Percentiles rank a stretch among this genome's conserved stretches.
These are phyloP conservation scores for Poa annua DNA, from an alignment of 176 grass and related monocot species.

Conservation along the genomic window DNA sequence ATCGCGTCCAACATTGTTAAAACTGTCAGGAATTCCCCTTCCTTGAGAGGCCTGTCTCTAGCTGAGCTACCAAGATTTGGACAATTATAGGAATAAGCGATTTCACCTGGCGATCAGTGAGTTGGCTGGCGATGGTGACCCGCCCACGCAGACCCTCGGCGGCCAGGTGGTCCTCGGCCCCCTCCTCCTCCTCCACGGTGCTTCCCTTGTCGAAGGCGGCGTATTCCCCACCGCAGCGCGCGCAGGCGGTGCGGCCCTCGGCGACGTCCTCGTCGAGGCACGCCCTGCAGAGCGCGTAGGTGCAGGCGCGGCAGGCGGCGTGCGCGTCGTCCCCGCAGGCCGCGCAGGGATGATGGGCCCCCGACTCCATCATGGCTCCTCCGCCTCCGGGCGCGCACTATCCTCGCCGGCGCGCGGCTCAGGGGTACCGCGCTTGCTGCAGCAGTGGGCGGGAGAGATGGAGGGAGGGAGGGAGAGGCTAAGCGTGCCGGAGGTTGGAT, in stretches of 20 bases:
- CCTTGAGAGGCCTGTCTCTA: background rate
- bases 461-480: slow-evolving; percentile 6
- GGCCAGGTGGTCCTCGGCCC: slow-evolving; percentile 22
- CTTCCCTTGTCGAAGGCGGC: slow-evolving; percentile 1
- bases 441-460: slow-evolving; percentile 3
- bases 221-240: slow-evolving; percentile 79
- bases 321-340: slow-evolving; percentile 80
- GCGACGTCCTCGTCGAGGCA: slow-evolving; percentile 84
- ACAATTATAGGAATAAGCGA: background rate
- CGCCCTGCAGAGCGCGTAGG: slow-evolving; percentile 78
- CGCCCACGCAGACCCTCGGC: slow-evolving; percentile 54
- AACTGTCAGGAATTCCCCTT: slow-evolving; percentile 4
- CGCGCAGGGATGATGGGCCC: slow-evolving; percentile 56
- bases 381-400: background rate
- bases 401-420: slow-evolving; percentile 31
- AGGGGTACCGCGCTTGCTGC: background rate
- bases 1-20: slow-evolving; percentile 26
- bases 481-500: slow-evolving; percentile 64
- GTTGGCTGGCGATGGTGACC: slow-evolving; percentile 54
- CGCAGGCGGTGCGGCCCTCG: slow-evolving; percentile 67
- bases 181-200: slow-evolving; percentile 48
- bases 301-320: slow-evolving; percentile 80
- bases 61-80: background rate
- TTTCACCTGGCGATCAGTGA: slow-evolving; percentile 67
- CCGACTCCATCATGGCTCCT: slow-evolving; percentile 56